A percentile compares a stretch with the other conserved stretches of the same genome.
These are phyloP conservation scores for Teratosphaeria epicoccoides DNA, from an alignment of 2,329 filamentous ascomycete genomes.

Conservation along the genomic window DNA sequence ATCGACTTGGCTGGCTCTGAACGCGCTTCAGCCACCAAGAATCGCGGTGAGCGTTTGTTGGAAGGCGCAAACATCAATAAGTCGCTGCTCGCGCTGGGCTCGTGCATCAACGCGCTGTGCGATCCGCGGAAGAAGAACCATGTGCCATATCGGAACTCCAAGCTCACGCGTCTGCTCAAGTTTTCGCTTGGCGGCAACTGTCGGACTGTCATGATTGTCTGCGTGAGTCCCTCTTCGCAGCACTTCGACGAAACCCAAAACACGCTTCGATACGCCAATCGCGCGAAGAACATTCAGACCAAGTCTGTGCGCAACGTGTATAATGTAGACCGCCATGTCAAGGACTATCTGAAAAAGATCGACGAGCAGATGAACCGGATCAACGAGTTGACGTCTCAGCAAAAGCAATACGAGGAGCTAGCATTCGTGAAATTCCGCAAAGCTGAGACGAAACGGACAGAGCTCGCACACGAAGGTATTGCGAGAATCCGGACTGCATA, in stretches of 20 bases:
- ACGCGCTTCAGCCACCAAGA: conserved; percentile 91
- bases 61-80: conserved; percentile 99
- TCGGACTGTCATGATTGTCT: conserved; percentile 99
- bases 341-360: conserved; percentile 98
- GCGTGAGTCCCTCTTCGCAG: conserved; percentile 87
- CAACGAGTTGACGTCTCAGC: conserved; percentile 85
- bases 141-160: conserved; percentile 95
- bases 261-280: conserved; percentile 90
- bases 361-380: conserved; percentile 97
- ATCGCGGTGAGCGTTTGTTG: conserved; percentile 77
- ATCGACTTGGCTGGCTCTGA: conserved; percentile 96
- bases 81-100: conserved; percentile 82
- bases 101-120: conserved; percentile 97
- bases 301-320: conserved; percentile 99
- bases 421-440: conserved; percentile 87
- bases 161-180: conserved; percentile 87
- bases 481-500: conserved; percentile 71
- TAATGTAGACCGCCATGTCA: conserved; percentile 97
- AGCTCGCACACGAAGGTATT: conserved; percentile 65
- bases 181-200: conserved; percentile 97
- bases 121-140: conserved; percentile 86
- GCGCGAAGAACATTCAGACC: conserved; percentile 98
- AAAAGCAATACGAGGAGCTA: conserved; percentile 73
- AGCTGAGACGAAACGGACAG: conserved; percentile 73
- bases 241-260: conserved; percentile 99